Conservation (phyloP, 192 early-diverging fungal genomes). For the Mortierella claussenii region DNA sequence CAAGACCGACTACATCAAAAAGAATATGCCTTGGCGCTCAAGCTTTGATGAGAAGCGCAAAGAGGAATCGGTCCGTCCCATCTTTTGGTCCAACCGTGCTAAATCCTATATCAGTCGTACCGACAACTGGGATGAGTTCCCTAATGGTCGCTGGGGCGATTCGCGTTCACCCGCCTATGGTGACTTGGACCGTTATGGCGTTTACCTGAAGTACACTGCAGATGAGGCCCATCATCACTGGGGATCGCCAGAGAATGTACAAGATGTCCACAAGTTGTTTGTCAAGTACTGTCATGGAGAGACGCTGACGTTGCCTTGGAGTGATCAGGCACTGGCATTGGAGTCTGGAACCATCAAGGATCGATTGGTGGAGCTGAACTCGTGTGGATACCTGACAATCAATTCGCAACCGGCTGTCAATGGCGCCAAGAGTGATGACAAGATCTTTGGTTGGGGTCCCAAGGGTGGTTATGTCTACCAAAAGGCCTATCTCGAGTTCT, state of each 20-base stretch:
- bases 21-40: slow-evolving; percentile 62
- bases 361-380: slow-evolving; percentile 76
- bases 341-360: slow-evolving; percentile 83
- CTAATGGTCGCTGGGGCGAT: slow-evolving; percentile 98
- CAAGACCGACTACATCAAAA: slow-evolving; percentile 54
- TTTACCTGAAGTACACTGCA: slow-evolving; percentile 76
- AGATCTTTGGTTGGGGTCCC: slow-evolving; percentile 93
- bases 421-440: slow-evolving; percentile 82
- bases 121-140: slow-evolving; percentile 97
- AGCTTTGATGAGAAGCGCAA: slow-evolving; percentile 86
- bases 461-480: slow-evolving; percentile 96
- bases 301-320: slow-evolving; percentile 88
- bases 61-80: slow-evolving; percentile 96
- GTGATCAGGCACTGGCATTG: slow-evolving; percentile 78
- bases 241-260: slow-evolving; percentile 73
- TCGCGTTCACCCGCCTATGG: slow-evolving; percentile 93
- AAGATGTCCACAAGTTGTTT: slow-evolving; percentile 82
- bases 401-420: slow-evolving; percentile 97
- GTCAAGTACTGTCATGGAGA: slow-evolving; percentile 79
- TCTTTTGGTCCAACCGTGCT: slow-evolving; percentile 97
- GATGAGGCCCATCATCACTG: slow-evolving; percentile 79
- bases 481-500: slow-evolving; percentile 97
- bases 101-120: slow-evolving; percentile 92
- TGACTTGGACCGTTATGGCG: slow-evolving; percentile 82
- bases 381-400: slow-evolving; percentile 91